Conservation (phyloP, 2,329 filamentous ascomycete species). For the Colletotrichum tabaci region DNA sequence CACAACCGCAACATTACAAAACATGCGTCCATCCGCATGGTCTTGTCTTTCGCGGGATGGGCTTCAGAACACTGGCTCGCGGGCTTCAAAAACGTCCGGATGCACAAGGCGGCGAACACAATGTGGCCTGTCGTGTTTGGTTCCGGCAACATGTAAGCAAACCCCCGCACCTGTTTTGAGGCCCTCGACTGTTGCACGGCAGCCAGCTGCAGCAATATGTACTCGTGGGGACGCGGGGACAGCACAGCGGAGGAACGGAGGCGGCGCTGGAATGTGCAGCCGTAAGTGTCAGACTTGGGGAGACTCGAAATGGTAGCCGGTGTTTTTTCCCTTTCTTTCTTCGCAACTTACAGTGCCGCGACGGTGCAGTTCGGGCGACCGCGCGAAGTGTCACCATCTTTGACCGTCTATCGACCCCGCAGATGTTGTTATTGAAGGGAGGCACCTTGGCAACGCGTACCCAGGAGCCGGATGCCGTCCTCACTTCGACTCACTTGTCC, state of each 20-base stretch:
- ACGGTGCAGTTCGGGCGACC: constrained; percentile 7
- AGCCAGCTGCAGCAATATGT: constrained; percentile 33
- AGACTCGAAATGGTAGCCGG: background rate
- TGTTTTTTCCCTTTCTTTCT: background rate
- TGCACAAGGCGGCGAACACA: background rate
- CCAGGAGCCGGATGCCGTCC: background rate
- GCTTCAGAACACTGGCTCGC: constrained; percentile 5
- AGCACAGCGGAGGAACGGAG: constrained; percentile 17
- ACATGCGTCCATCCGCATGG: constrained; percentile 16
- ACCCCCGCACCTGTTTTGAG: constrained; percentile 23
- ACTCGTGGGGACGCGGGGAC: constrained; percentile 23
- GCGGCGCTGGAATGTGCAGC: constrained; percentile 5
- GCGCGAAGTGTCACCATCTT: constrained; percentile 7
- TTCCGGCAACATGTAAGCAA: constrained; percentile 13
- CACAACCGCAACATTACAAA: constrained; percentile 28
- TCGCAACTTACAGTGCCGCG: background rate
- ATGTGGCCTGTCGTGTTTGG: background rate
- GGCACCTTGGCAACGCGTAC: constrained; percentile 7
- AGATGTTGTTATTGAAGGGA: background rate
- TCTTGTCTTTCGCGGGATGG: background rate
- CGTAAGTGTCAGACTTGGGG: constrained; percentile 3
- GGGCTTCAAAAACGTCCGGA: background rate
- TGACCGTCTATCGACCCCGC: background rate
- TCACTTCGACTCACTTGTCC: constrained; percentile 5
- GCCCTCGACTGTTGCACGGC: constrained; percentile 35